Percentiles rank a stretch among this genome's conserved stretches.
These are phyloP conservation scores for Pinus tabuliformis DNA, from an alignment of 75 land plant species.

Conservation along the genomic window DNA sequence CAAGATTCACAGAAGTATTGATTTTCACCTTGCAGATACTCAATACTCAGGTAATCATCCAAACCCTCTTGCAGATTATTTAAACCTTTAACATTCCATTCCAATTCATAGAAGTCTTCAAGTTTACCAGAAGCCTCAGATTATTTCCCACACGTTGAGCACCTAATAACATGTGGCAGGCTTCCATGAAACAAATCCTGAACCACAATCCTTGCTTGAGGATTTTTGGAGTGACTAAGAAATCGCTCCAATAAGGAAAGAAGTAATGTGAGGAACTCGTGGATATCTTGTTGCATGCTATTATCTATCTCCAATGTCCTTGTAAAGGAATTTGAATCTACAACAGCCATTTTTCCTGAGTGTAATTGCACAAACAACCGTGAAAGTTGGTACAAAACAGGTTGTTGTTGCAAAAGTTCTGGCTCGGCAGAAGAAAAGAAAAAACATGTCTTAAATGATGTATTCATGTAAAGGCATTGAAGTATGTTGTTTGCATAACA, in stretches of 20 bases:
- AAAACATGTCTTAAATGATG: conserved; percentile 63
- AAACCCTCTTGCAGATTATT: too few relatives aligned
- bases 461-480: conserved; percentile 92
- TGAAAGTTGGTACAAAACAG: conserved; percentile 81
- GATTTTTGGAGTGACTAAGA: conserved; percentile 58
- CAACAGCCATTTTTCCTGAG: conserved; percentile 69
- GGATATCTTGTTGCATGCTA: conserved; percentile 95
- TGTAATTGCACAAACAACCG: conserved; percentile 86
- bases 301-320: conserved; percentile 89
- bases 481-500: conserved; percentile 98
- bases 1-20: too few relatives aligned
- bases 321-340: conserved; percentile 92
- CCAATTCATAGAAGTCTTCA: too few relatives aligned
- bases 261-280: conserved; percentile 90
- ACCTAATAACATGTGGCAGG: conserved; percentile 90
- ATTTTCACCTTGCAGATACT: too few relatives aligned
- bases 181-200: conserved; percentile 95
- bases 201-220: conserved; percentile 67
- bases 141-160: neutral
- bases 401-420: conserved; percentile 59
- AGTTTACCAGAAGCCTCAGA: too few relatives aligned
- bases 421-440: conserved; percentile 62
- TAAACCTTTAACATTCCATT: too few relatives aligned
- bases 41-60: too few relatives aligned
- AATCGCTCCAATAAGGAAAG: conserved; percentile 87